Evolutionary conservation across 768 basidiomycete genomes (phyloP), one percentile per base, ranked within the genome.

Genomic region (Rhodotorula babjevae): DNA sequence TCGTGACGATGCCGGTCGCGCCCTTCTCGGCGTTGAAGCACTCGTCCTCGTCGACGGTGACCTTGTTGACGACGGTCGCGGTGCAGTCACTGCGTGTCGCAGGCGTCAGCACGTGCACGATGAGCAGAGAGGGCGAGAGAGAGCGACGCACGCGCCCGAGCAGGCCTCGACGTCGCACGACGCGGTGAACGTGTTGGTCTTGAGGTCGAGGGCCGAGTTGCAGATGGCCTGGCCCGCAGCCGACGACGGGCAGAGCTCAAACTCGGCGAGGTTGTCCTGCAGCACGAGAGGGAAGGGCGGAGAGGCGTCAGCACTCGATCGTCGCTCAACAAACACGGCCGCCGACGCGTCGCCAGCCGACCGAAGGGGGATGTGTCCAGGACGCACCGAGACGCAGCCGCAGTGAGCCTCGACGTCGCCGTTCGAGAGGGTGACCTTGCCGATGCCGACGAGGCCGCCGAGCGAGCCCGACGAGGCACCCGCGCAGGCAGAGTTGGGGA

Each of bases 341-440:
- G 36, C 4, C 40, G 25, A 40, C 49, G 50, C n/a, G 49, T 23
- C 56, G 33, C 14, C 36, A 33, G 16, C 14, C 11, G 29, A 25
- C 56, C 31, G 31, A 31, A 6, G 11, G 42, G 25, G 23, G 27
- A 36, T n/a, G n/a, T n/a, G n/a, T n/a, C n/a, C n/a, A 19, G 25
- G 40, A 71, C 74, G 46, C 29, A 75, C 74, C 31, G 70, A 60
- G 18, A 65, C 56, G 68, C 74, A 75, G 40, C 74, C 74, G 58
- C 74, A 75, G 70, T 75, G 74, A 6, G 61, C 36, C 64, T 75
- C 70, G 50, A 75, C 65, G 29, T 66, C 49, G 59, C 74, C 74
- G 63, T 65, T 67, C 18, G 61, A n/a, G 52, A 72, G 67, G 25
- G 52, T 67, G 61, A 75, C 61, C 57, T 59, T 42, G 42, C 70